phyloP scores from a whole-genome alignment of 2,329 filamentous ascomycete species.

The Xylariaceae sp. region DNA sequence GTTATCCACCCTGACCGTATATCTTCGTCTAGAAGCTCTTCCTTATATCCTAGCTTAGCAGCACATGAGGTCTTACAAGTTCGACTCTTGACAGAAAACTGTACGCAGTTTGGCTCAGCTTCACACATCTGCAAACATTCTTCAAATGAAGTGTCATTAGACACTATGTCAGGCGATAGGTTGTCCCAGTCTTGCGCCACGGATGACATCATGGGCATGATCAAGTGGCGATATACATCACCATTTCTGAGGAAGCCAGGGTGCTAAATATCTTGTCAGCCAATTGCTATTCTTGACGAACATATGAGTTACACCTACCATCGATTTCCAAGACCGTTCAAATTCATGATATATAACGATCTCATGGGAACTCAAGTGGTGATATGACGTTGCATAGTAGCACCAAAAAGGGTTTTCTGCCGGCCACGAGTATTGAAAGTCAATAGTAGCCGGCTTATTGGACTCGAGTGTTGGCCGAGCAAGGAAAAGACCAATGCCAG shows the following conservation, averaged over 20 bases:
- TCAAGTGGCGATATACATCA: conserved; percentile 11
- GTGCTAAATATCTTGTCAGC: neutral
- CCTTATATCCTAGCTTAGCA: conserved; percentile 4
- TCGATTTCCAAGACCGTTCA: conserved; percentile 6
- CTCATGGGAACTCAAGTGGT: conserved; percentile 13
- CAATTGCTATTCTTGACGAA: neutral
- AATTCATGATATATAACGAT: conserved; percentile 13
- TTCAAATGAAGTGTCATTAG: conserved; percentile 7
- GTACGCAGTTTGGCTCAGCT: conserved; percentile 5
- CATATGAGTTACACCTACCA: conserved; percentile 1
- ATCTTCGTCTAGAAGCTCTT: neutral
- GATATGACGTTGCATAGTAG: conserved; percentile 11
- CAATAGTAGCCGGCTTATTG: conserved; percentile 7
- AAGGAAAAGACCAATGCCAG: conserved; percentile 3
- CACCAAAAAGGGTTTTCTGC: conserved; percentile 7
- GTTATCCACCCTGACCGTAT: conserved; percentile 12
- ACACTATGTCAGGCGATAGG: conserved; percentile 3
- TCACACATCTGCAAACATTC: conserved; percentile 9
- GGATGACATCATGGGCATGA: conserved; percentile 6
- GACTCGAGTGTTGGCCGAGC: conserved; percentile 14
- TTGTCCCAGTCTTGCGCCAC: conserved; percentile 11
- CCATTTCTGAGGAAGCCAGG: conserved; percentile 8
- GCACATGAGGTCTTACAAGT: conserved; percentile 7
- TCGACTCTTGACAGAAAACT: conserved; percentile 6
- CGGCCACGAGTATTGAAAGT: conserved; percentile 2